phyloP scores from a whole-genome alignment of 129 eudicot species.

The Mikania micrantha region DNA sequence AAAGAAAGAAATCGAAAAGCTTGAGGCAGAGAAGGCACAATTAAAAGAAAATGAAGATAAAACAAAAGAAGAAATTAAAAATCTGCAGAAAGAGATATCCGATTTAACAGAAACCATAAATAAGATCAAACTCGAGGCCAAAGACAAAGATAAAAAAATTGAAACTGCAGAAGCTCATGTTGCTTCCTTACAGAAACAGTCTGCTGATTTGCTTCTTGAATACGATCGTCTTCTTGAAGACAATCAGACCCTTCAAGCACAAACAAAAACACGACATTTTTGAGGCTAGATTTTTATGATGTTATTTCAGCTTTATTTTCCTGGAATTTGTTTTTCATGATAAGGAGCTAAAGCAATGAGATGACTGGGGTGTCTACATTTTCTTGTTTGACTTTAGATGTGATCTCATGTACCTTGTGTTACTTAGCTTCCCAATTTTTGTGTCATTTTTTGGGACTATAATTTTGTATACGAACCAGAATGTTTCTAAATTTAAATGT shows the following conservation, averaged over 20 bases:
- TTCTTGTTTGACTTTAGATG: slow-evolving; percentile 18
- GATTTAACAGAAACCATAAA: slow-evolving; percentile 44
- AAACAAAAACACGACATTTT: slow-evolving; percentile 30
- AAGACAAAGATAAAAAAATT: slow-evolving; percentile 63
- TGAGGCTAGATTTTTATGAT: slow-evolving; percentile 15
- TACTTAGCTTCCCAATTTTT: slow-evolving; percentile 6
- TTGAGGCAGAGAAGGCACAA: slow-evolving; percentile 64
- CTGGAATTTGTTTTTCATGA: neutral
- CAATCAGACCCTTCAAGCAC: slow-evolving; percentile 80
- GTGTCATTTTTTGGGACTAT: slow-evolving; percentile 12
- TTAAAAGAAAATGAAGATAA: slow-evolving; percentile 71
- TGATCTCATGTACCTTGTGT: slow-evolving; percentile 3
- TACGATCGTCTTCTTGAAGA: slow-evolving; percentile 86
- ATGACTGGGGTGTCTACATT: slow-evolving; percentile 10
- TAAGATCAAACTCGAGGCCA: slow-evolving; percentile 51
- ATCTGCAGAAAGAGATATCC: slow-evolving; percentile 50
- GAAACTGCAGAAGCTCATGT: slow-evolving; percentile 90
- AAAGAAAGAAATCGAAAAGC: slow-evolving; percentile 67
- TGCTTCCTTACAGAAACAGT: slow-evolving; percentile 83
- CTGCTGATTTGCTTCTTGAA: slow-evolving; percentile 91
- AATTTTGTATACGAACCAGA: slow-evolving; percentile 9
- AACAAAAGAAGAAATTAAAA: slow-evolving; percentile 49
- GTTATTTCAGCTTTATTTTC: neutral
- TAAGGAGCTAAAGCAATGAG: neutral
- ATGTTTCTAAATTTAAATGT: too few species aligned